A percentile compares a stretch with the other conserved stretches of the same genome.
phyloP scores from a whole-genome alignment of 805 yeast species.

The Candida bentonensis region DNA sequence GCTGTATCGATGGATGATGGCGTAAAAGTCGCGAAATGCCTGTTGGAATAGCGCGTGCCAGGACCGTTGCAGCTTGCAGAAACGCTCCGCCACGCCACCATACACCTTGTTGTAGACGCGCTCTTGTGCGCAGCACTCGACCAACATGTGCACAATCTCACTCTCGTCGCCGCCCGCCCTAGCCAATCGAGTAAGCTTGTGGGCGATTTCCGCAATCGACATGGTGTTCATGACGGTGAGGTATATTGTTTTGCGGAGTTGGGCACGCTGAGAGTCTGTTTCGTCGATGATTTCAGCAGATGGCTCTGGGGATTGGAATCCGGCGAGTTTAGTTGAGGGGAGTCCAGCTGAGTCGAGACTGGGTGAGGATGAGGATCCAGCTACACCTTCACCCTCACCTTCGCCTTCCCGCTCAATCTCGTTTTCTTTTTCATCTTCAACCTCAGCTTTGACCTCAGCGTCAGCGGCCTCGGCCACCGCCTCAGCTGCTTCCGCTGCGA shows the following conservation, averaged over 20 bases:
- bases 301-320: conserved; percentile 5
- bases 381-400: conserved; percentile 11
- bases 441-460: conserved; percentile 10
- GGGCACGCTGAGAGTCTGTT: conserved; percentile 49
- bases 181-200: conserved; percentile 45
- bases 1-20: conserved; percentile 49
- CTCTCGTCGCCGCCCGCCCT: conserved; percentile 27
- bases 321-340: neutral
- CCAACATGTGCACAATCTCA: conserved; percentile 54
- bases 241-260: conserved; percentile 65
- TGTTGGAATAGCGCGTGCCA: conserved; percentile 47
- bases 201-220: conserved; percentile 88
- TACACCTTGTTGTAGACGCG: conserved; percentile 74
- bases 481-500: conserved; percentile 4
- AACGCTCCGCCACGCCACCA: conserved; percentile 60
- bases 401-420: conserved; percentile 11
- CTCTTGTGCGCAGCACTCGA: conserved; percentile 75
- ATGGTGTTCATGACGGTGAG: conserved; percentile 77
- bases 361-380: too few relatives aligned
- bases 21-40: conserved; percentile 44
- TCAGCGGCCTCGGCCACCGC: conserved; percentile 7
- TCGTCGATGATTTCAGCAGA: conserved; percentile 37
- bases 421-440: conserved; percentile 14
- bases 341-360: too few relatives aligned
- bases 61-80: conserved; percentile 33